A percentile compares a stretch with the other conserved stretches of the same genome.
These are phyloP conservation scores for Nothophytophthora sp. DNA, from an alignment of 352 stramenopile genomes.

Conservation along the genomic window DNA sequence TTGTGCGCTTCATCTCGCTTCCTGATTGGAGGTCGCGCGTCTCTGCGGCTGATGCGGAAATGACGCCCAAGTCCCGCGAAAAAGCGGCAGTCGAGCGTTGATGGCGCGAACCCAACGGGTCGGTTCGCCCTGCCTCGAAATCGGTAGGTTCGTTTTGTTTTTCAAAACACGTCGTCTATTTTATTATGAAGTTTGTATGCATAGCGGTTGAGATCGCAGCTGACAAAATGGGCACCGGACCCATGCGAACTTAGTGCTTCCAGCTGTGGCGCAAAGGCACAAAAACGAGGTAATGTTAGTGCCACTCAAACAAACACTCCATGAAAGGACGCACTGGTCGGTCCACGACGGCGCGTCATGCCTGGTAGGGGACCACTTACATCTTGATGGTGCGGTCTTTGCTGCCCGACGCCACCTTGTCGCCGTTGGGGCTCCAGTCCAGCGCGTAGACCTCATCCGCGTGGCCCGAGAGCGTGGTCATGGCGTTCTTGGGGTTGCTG, in stretches of 20 bases:
- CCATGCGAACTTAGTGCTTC: slow-evolving; percentile 53
- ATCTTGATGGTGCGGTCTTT: slow-evolving; percentile 99
- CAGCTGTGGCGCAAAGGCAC: slow-evolving; percentile 43
- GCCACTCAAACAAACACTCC: slow-evolving; percentile 15
- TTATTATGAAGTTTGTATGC: slow-evolving; percentile 5
- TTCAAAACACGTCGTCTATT: no score
- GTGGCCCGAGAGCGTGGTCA: slow-evolving; percentile 96
- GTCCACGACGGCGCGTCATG: slow-evolving; percentile 15
- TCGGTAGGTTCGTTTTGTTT: no score
- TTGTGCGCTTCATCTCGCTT: slow-evolving; percentile 52
- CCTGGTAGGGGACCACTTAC: slow-evolving; percentile 53
- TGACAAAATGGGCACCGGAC: slow-evolving; percentile 5
- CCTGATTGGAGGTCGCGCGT: not conserved
- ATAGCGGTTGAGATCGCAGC: slow-evolving; percentile 1
- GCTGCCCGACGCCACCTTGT: slow-evolving; percentile 97
- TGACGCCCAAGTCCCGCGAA: no score
- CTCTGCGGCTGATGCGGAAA: slow-evolving; percentile 9
- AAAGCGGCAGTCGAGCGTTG: no score
- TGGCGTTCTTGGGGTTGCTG: slow-evolving; percentile 86
- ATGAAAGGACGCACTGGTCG: not conserved
- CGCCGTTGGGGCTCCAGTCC: slow-evolving; percentile 99
- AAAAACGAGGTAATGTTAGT: slow-evolving; percentile 42
- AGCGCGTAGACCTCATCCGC: slow-evolving; percentile 99
- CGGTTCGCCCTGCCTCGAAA: not conserved
- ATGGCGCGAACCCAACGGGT: slow-evolving; percentile 25